Conservation (phyloP, 2,329 filamentous ascomycete species). For the Fusarium paranaense region DNA sequence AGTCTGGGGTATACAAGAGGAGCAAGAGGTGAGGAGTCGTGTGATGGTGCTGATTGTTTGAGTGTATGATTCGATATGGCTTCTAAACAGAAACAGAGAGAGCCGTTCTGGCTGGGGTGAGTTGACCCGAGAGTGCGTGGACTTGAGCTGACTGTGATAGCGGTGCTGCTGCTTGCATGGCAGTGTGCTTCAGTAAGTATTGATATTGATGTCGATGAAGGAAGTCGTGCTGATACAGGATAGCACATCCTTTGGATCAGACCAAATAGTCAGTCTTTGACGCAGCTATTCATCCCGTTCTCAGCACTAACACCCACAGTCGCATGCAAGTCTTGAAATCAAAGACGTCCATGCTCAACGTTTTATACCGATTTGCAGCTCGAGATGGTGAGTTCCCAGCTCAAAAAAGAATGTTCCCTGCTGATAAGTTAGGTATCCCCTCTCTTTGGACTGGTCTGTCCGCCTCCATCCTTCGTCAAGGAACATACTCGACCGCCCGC, state of each 20-base stretch:
- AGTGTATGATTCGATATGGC: constrained; percentile 24
- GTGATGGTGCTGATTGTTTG: background rate
- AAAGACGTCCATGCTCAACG: constrained; percentile 53
- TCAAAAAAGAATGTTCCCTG: accelerated
- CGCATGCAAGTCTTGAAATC: constrained; percentile 59
- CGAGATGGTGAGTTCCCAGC: constrained; percentile 49
- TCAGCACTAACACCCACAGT: constrained; percentile 34
- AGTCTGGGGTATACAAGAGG: constrained; percentile 19
- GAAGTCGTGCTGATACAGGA: background rate
- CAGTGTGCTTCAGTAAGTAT: constrained; percentile 58
- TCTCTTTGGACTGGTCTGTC: constrained; percentile 58
- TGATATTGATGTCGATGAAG: accelerated
- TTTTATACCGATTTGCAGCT: constrained; percentile 52
- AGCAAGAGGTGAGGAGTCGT: background rate
- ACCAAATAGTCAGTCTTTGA: constrained; percentile 55
- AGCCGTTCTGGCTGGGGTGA: constrained; percentile 60
- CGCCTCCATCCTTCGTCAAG: constrained; percentile 57
- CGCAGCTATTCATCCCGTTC: too few species aligned
- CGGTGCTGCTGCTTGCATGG: constrained; percentile 58
- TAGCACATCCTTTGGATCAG: constrained; percentile 58
- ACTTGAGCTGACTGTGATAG: constrained; percentile 38
- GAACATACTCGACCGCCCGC: constrained; percentile 58
- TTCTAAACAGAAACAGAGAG: constrained; percentile 43
- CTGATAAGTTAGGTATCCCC: constrained; percentile 48
- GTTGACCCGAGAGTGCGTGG: constrained; percentile 1